Evolutionary conservation across 352 stramenopile species (phyloP), one percentile per base, ranked within the genome.

Genomic region (Pilasporangium apinafurcum): DNA sequence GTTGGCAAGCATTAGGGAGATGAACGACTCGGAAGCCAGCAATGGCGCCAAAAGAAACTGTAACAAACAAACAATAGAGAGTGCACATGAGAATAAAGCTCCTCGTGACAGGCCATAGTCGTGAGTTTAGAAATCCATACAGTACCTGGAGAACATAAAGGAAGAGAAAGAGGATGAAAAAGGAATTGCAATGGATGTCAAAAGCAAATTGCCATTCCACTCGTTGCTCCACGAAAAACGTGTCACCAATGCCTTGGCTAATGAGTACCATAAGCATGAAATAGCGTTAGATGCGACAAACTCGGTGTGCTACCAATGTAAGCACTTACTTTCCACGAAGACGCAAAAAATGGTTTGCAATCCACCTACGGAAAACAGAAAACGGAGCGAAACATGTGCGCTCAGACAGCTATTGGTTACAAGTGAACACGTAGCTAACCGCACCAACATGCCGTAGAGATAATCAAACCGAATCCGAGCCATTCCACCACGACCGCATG

Each of bases 131-230:
- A 16, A 34, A 17, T 14, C 20, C 12, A 29, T 14, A 3, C 5
- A 21, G 14, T 44, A 96, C 73, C 65, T 95, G 75, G 6, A 92
- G 62, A 63, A 98, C 83, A 77, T 98, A 97, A 43, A 98, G 76
- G 49, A 98, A 76, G 8, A 98, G 70, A 56, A 98, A 98, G 24
- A 98, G 60, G 37, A 96, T 86, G 48, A 99, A 98, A 71, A 99
- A 99, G 28, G 94, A 83, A 79, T 99, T 99, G 82, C 93, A 98
- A 73, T 99, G 97, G 56, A 99, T 98, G 74, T 99, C 96, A 66
- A 99, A 98, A 14, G 96, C 95, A 63, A 98, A 99, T 41, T 99
- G 77, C 95, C 94, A 99, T 76, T 99, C 96, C 6, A 99, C 96
- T 29, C 81, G 77, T 72, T 99, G 97, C 51, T 97, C 87, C 17